Conservation (phyloP, 1,284 basidiomycete species). For the Inonotus hispidus region DNA sequence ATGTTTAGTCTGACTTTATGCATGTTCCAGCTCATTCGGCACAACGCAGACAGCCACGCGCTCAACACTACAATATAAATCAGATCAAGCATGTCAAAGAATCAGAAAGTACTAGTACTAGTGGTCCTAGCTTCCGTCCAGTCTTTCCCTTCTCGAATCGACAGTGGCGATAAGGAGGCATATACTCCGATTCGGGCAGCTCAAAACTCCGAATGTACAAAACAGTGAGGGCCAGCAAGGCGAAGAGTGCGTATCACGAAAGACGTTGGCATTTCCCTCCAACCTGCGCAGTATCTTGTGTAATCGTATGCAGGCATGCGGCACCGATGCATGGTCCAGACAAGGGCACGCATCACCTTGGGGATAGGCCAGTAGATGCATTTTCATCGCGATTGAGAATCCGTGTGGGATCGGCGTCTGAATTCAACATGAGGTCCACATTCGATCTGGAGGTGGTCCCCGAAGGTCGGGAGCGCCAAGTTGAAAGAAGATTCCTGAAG, state of each 20-base stretch:
- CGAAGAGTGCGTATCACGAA: constrained; percentile 1
- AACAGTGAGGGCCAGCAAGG: background rate
- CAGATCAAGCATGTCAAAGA: too few relatives aligned
- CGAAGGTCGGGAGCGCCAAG: background rate
- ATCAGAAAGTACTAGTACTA: too few relatives aligned
- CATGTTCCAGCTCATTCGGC: too few relatives aligned
- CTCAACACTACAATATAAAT: too few relatives aligned
- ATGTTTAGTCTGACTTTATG: too few relatives aligned
- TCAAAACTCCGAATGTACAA: background rate
- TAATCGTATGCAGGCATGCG: background rate
- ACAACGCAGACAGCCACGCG: too few relatives aligned
- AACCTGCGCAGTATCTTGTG: constrained; percentile 1
- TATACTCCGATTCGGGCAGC: background rate
- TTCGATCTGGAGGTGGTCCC: background rate
- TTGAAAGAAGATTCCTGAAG: background rate
- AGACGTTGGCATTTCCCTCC: background rate
- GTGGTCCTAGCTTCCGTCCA: too few relatives aligned
- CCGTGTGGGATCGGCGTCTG: background rate
- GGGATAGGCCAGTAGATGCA: background rate
- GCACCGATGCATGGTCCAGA: background rate
- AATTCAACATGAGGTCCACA: background rate
- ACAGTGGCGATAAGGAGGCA: background rate
- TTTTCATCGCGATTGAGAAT: background rate
- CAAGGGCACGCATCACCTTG: background rate
- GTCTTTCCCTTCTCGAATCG: too few relatives aligned